A percentile compares a stretch with the other conserved stretches of the same genome.
Evolutionary conservation across 2,329 filamentous ascomycete genomes (phyloP).

Genomic region (Aspergillus sp.): DNA sequence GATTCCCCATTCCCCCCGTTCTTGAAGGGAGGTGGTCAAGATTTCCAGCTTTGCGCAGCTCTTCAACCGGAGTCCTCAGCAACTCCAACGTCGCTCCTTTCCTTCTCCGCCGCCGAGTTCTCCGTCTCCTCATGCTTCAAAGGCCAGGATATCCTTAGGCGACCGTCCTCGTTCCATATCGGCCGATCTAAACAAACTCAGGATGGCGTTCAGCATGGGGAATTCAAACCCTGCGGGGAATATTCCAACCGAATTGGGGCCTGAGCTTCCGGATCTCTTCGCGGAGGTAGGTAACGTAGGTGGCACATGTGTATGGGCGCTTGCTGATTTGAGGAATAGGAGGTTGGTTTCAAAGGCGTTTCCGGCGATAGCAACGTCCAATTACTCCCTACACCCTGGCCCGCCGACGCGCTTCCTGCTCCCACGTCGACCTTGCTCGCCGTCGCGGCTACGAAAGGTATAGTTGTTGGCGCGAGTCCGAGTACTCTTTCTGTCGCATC

Average conservation of each 20-base stretch:
- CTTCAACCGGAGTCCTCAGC: slow-evolving; percentile 48
- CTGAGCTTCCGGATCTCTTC: slow-evolving; percentile 75
- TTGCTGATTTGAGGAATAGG: slow-evolving; percentile 47
- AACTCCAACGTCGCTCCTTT: slow-evolving; percentile 51
- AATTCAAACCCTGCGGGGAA: slow-evolving; percentile 50
- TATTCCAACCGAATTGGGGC: slow-evolving; percentile 57
- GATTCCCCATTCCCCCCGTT: slow-evolving; percentile 26
- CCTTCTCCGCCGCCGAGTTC: slow-evolving; percentile 37
- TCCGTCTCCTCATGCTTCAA: slow-evolving; percentile 46
- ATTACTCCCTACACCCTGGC: slow-evolving; percentile 78
- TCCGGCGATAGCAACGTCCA: slow-evolving; percentile 82
- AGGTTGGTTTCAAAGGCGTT: slow-evolving; percentile 79
- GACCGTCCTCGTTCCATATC: slow-evolving; percentile 43
- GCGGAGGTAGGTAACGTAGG: slow-evolving; percentile 67
- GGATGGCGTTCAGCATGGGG: slow-evolving; percentile 68
- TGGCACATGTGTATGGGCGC: neutral
- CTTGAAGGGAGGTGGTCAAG: slow-evolving; percentile 39
- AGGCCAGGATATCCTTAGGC: slow-evolving; percentile 37
- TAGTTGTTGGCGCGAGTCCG: slow-evolving; percentile 86
- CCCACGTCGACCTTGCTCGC: slow-evolving; percentile 81
- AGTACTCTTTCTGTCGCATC: slow-evolving; percentile 75
- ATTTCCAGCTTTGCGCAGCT: slow-evolving; percentile 49
- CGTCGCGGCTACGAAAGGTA: slow-evolving; percentile 76
- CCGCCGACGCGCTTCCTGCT: slow-evolving; percentile 68
- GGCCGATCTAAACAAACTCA: slow-evolving; percentile 43